Conservation (phyloP, 2,329 filamentous ascomycete species). For the Ramularia collo-cygni region DNA sequence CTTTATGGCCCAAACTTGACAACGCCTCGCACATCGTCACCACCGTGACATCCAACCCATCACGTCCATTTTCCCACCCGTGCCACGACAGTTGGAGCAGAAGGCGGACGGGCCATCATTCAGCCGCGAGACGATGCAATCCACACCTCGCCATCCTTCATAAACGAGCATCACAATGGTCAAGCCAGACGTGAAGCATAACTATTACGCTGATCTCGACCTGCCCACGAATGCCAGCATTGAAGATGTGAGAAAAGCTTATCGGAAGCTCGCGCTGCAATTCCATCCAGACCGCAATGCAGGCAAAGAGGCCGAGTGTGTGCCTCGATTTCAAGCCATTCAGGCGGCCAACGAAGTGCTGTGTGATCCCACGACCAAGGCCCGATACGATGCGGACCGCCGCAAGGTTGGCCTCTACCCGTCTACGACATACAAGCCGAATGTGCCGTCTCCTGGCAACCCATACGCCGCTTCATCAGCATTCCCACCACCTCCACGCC, state of each 20-base stretch:
- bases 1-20: too few relatives aligned
- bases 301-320: conserved; percentile 71
- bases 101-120: too few relatives aligned
- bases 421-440: conserved; percentile 15
- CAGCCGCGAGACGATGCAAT: too few relatives aligned
- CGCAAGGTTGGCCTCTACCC: conserved; percentile 41
- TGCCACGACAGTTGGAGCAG: too few relatives aligned
- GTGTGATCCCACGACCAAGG: conserved; percentile 50
- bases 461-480: conserved; percentile 35
- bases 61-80: too few relatives aligned
- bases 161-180: conserved; percentile 27
- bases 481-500: conserved; percentile 38
- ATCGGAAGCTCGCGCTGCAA: conserved; percentile 74
- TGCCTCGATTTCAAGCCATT: conserved; percentile 77
- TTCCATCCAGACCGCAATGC: conserved; percentile 88
- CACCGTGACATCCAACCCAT: too few relatives aligned
- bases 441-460: conserved; percentile 27
- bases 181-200: conserved; percentile 30
- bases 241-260: conserved; percentile 78
- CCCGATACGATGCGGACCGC: conserved; percentile 57
- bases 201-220: conserved; percentile 64
- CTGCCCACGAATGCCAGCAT: conserved; percentile 60
- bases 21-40: too few relatives aligned
- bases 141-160: too few relatives aligned
- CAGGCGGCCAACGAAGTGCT: conserved; percentile 79